A percentile compares a stretch with the other conserved stretches of the same genome.
These are phyloP conservation scores for Boechera stricta DNA, from an alignment of 345 rosid species.

Conservation along the genomic window DNA sequence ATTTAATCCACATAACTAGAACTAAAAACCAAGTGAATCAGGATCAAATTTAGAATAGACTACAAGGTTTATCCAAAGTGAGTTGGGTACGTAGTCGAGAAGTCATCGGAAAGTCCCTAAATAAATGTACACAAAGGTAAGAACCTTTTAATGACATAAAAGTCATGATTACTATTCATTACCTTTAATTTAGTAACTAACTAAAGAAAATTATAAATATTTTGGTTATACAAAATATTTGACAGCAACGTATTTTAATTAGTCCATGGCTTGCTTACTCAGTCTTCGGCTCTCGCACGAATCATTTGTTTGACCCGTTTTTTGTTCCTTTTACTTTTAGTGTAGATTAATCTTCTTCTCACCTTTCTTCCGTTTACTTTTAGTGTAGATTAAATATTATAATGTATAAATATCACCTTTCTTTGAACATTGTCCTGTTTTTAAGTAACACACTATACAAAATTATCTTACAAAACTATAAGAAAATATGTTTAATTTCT, in stretches of 20 bases:
- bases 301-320: conserved; percentile 30
- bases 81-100: background rate
- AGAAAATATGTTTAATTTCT: background rate
- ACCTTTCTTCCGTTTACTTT: conserved; percentile 26
- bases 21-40: too few species aligned
- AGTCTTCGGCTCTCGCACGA: background rate
- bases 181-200: background rate
- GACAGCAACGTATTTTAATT: background rate
- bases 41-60: background rate
- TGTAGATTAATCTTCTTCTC: conserved; percentile 10
- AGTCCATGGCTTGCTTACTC: background rate
- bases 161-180: background rate
- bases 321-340: conserved; percentile 26
- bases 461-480: background rate
- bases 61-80: background rate
- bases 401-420: background rate
- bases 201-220: background rate
- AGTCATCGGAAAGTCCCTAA: background rate
- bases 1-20: background rate
- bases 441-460: background rate
- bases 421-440: background rate
- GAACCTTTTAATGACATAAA: background rate
- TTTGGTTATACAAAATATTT: background rate
- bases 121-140: background rate
- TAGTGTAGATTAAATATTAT: background rate